phyloP scores from a whole-genome alignment of 176 grass and related monocot genomes.

The Aechmea fasciata region DNA sequence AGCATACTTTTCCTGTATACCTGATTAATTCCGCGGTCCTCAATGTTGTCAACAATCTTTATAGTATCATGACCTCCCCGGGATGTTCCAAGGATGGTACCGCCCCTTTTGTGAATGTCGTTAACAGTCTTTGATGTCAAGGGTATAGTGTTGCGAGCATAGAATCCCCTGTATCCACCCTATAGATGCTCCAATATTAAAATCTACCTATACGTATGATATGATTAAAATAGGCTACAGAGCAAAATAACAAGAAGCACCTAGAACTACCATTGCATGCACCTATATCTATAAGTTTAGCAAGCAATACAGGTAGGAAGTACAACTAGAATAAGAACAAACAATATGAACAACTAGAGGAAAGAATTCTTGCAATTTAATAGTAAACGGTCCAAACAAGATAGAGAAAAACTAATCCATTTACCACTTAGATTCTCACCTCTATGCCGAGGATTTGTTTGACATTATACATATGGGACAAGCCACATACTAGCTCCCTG shows the following conservation, averaged over 20 bases:
- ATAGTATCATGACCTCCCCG: conserved; percentile 87
- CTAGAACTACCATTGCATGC: no score
- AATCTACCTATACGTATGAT: not conserved
- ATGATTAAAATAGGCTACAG: no score
- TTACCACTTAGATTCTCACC: conserved; percentile 38
- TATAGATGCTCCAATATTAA: conserved; percentile 16
- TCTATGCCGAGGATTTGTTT: conserved; percentile 63
- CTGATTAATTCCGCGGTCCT: conserved; percentile 98
- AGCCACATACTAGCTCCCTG: conserved; percentile 88
- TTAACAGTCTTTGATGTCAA: conserved; percentile 89
- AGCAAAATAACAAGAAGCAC: no score
- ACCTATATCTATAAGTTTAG: no score
- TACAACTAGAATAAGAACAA: not conserved
- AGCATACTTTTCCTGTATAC: conserved; percentile 18
- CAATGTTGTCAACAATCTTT: conserved; percentile 95
- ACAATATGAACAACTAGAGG: not conserved
- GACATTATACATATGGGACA: conserved; percentile 89
- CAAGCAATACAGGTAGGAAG: no score
- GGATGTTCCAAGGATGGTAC: conserved; percentile 85
- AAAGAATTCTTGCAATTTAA: not conserved
- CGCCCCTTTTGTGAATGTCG: conserved; percentile 92
- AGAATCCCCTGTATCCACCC: conserved; percentile 97
- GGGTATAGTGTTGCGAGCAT: conserved; percentile 76
- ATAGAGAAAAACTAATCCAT: not conserved
- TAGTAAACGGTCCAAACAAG: not conserved